Conservation (phyloP, 257 asterid genomes). For the Solanum bukasovii region DNA sequence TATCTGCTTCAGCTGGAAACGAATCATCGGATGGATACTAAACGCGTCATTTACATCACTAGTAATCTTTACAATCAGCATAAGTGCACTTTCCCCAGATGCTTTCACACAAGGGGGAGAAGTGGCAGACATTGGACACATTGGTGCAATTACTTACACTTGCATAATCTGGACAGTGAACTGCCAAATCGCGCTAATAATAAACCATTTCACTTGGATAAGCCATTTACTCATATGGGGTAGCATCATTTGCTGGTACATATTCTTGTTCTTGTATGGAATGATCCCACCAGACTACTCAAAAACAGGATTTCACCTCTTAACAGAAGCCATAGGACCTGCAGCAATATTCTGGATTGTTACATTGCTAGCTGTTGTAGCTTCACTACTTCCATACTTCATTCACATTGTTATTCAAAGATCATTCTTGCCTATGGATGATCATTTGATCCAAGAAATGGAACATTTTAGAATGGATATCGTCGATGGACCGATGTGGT, state of each 20-base stretch:
- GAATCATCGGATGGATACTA: slow-evolving; percentile 91
- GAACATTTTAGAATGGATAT: slow-evolving; percentile 64
- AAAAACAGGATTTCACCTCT: slow-evolving; percentile 39
- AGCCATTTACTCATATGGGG: slow-evolving; percentile 73
- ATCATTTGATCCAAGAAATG: slow-evolving; percentile 89
- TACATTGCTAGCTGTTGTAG: slow-evolving; percentile 51
- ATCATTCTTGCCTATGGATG: slow-evolving; percentile 77
- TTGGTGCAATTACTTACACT: slow-evolving; percentile 86
- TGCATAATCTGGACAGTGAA: slow-evolving; percentile 84
- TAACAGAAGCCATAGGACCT: slow-evolving; percentile 63
- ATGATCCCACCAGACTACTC: slow-evolving; percentile 26
- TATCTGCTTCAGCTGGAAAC: slow-evolving; percentile 73
- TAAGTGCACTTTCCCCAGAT: slow-evolving; percentile 59
- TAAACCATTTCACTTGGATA: slow-evolving; percentile 93
- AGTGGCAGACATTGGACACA: slow-evolving; percentile 73
- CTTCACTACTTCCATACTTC: slow-evolving; percentile 74
- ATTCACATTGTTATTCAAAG: slow-evolving; percentile 69
- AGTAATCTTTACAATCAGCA: slow-evolving; percentile 58
- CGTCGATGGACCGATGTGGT: slow-evolving; percentile 87
- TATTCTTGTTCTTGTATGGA: slow-evolving; percentile 63
- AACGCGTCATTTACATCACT: slow-evolving; percentile 74
- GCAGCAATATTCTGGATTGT: slow-evolving; percentile 80
- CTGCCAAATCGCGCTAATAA: slow-evolving; percentile 73
- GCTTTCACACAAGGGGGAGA: slow-evolving; percentile 78
- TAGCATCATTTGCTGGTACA: slow-evolving; percentile 65